Evolutionary conservation across 495 filamentous ascomycete genomes (phyloP).

Genomic region (Trichoderma virens): DNA sequence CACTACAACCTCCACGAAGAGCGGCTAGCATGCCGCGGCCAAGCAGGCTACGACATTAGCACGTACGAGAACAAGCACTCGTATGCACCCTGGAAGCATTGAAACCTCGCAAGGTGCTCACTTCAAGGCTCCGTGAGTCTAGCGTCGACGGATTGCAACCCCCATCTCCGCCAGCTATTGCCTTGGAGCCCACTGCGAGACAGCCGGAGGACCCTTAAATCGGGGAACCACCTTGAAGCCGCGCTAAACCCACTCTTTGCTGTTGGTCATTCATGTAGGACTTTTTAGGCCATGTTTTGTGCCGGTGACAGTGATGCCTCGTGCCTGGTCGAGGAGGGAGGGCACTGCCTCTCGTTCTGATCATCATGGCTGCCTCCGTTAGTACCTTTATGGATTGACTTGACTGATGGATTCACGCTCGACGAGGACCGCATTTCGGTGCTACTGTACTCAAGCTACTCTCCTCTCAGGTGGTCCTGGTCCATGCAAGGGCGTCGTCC

Average conservation of each 20-base stretch:
- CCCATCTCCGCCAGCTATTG: background rate
- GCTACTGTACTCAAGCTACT: too few relatives aligned
- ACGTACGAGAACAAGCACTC: too few relatives aligned
- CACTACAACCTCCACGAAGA: background rate
- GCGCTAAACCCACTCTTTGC: background rate
- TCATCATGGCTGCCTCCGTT: background rate
- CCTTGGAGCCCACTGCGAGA: background rate
- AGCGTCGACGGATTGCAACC: constrained; percentile 1
- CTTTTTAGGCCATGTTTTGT: background rate
- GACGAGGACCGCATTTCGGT: too few relatives aligned
- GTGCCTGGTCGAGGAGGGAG: background rate
- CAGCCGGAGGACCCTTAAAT: background rate
- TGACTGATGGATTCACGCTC: too few relatives aligned
- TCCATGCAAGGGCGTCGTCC: background rate
- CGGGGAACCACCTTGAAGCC: background rate
- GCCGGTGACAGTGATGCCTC: background rate
- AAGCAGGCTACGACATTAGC: background rate
- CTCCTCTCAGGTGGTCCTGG: background rate
- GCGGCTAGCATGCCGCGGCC: background rate
- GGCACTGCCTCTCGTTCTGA: background rate
- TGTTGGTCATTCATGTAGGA: background rate
- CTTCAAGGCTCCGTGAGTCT: background rate
- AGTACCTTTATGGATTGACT: background rate
- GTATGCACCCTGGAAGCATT: too few relatives aligned
- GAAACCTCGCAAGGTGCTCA: background rate